These are phyloP conservation scores for Pythium rhizo-oryzae DNA, from an alignment of 352 stramenopile genomes.

Conservation along the genomic window DNA sequence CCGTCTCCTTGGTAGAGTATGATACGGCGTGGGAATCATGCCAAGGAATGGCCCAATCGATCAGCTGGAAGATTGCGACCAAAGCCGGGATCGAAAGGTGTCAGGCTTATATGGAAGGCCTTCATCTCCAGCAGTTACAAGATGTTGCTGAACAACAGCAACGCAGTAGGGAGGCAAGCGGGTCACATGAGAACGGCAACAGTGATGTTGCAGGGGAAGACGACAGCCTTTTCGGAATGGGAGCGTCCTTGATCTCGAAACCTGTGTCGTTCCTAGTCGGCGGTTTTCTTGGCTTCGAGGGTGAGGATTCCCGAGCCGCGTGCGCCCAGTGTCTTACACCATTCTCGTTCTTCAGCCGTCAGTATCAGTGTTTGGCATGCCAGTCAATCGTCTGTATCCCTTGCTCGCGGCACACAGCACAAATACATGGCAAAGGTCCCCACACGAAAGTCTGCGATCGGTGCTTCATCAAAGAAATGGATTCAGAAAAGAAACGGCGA, in stretches of 20 bases:
- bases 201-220: constrained; percentile 26
- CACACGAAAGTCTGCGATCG: constrained; percentile 69
- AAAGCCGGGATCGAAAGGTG: constrained; percentile 43
- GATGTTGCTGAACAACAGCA: constrained; percentile 43
- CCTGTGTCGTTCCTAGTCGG: constrained; percentile 71
- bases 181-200: constrained; percentile 20
- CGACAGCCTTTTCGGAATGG: constrained; percentile 49
- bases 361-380: constrained; percentile 55
- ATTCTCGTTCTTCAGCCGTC: constrained; percentile 79
- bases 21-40: constrained; percentile 58
- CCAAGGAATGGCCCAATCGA: constrained; percentile 63
- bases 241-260: constrained; percentile 56
- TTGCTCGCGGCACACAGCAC: constrained; percentile 58
- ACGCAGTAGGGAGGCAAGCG: constrained; percentile 33
- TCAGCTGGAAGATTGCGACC: constrained; percentile 70
- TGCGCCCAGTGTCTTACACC: constrained; percentile 61
- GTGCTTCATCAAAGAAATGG: constrained; percentile 75
- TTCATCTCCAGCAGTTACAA: constrained; percentile 49
- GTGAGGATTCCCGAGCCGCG: constrained; percentile 15
- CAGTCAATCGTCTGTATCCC: constrained; percentile 53
- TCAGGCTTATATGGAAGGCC: constrained; percentile 41
- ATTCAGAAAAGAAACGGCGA: constrained; percentile 52
- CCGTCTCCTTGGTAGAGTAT: constrained; percentile 35
- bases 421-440: constrained; percentile 43
- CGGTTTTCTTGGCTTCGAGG: constrained; percentile 50